A percentile compares a stretch with the other conserved stretches of the same genome.
phyloP scores from a whole-genome alignment of 2,329 filamentous ascomycete species.

The Cordyceps tenuipes region DNA sequence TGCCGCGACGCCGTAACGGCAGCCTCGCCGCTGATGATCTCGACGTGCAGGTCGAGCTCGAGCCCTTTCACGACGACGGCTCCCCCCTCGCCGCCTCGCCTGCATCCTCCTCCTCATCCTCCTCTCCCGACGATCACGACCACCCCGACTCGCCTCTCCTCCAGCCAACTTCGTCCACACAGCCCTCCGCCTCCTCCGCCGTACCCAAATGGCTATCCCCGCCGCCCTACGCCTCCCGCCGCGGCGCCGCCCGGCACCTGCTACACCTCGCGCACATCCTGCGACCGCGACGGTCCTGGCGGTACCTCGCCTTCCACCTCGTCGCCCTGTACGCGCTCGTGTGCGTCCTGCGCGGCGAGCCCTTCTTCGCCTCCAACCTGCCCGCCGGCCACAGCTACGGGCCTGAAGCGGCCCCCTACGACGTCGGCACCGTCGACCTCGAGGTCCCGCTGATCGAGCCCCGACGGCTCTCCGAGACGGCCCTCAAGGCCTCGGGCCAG shows the following conservation, averaged over 20 bases:
- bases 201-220: conserved; percentile 11
- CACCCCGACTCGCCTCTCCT: conserved; percentile 9
- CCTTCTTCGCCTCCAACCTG: conserved; percentile 35
- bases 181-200: neutral
- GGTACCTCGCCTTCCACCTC: neutral
- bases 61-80: conserved; percentile 10
- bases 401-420: conserved; percentile 29
- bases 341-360: conserved; percentile 26
- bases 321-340: conserved; percentile 9
- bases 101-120: neutral
- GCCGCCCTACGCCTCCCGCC: neutral
- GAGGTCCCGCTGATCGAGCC: conserved; percentile 33
- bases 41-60: conserved; percentile 7
- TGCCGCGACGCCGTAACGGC: conserved; percentile 3
- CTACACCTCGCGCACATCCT: neutral
- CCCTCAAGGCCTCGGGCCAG: conserved; percentile 26
- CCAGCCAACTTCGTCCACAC: neutral
- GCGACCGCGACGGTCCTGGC: conserved; percentile 5
- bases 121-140: neutral
- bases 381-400: conserved; percentile 26
- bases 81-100: neutral
- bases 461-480: conserved; percentile 22
- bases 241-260: neutral
- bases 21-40: neutral
- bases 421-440: conserved; percentile 39